phyloP scores from a whole-genome alignment of 371 early-diverging fungal species.

The Mucor saturninus region DNA sequence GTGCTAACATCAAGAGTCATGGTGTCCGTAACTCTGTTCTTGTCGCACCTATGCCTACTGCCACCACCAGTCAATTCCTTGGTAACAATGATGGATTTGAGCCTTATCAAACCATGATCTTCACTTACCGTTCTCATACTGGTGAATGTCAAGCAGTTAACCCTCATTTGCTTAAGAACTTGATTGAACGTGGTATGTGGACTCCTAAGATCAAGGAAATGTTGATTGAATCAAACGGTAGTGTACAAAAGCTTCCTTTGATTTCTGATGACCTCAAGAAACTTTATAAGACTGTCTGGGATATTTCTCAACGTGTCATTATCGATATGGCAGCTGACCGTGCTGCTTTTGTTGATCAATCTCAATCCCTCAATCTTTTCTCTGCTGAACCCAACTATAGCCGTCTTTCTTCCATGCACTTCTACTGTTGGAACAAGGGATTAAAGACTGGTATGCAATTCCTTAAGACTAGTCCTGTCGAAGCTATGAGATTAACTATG shows the following conservation, averaged over 20 bases:
- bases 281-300: conserved; percentile 98
- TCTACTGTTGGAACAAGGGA: conserved; percentile 97
- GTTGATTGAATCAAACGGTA: conserved; percentile 95
- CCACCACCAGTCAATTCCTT: conserved; percentile 95
- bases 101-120: conserved; percentile 94
- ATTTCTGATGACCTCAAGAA: conserved; percentile 90
- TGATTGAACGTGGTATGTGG: conserved; percentile 94
- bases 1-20: conserved; percentile 76
- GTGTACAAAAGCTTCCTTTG: conserved; percentile 79
- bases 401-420: conserved; percentile 97
- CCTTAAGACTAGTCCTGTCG: conserved; percentile 90
- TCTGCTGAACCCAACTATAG: conserved; percentile 92
- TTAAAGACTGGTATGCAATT: conserved; percentile 99
- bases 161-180: conserved; percentile 90
- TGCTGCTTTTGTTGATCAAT: conserved; percentile 96
- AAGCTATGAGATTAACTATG: conserved; percentile 79
- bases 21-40: conserved; percentile 96
- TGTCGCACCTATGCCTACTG: conserved; percentile 98
- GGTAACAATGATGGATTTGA: conserved; percentile 99
- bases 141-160: conserved; percentile 99
- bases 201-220: conserved; percentile 92
- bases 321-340: conserved; percentile 89
- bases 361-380: conserved; percentile 96
- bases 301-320: conserved; percentile 87
- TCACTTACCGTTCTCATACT: conserved; percentile 92